A percentile compares a stretch with the other conserved stretches of the same genome.
These are phyloP conservation scores for Butyriboletus appendiculatus DNA, from an alignment of 1,284 basidiomycete genomes.

Conservation along the genomic window DNA sequence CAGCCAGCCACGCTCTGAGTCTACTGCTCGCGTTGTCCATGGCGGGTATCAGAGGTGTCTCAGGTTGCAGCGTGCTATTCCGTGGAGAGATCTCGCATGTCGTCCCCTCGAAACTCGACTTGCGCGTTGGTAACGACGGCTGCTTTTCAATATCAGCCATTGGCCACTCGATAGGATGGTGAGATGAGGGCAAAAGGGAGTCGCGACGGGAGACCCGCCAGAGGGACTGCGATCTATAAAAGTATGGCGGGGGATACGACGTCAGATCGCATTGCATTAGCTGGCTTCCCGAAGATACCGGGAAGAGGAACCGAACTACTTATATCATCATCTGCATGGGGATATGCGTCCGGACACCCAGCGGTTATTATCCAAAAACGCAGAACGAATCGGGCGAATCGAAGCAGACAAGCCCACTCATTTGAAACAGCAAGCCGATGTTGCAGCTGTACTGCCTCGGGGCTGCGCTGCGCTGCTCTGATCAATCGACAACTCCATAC, in stretches of 20 bases:
- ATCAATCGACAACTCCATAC: background rate
- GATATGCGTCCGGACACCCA: slow-evolving; percentile 1
- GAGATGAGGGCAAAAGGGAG: slow-evolving; percentile 14
- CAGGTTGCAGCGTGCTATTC: slow-evolving; percentile 28
- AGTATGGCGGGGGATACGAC: slow-evolving; percentile 13
- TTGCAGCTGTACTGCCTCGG: background rate
- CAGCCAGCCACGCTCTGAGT: slow-evolving; percentile 29
- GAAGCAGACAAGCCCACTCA: background rate
- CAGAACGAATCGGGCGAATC: slow-evolving; percentile 8
- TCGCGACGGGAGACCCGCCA: slow-evolving; percentile 4
- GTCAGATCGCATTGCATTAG: slow-evolving; percentile 28
- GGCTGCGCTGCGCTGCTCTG: background rate
- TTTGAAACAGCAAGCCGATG: slow-evolving; percentile 3
- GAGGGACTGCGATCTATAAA: slow-evolving; percentile 31
- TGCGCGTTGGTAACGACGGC: slow-evolving; percentile 15
- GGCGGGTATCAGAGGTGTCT: slow-evolving; percentile 16
- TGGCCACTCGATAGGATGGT: slow-evolving; percentile 4
- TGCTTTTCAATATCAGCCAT: slow-evolving; percentile 36
- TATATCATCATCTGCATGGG: slow-evolving; percentile 10
- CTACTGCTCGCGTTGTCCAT: slow-evolving; percentile 1
- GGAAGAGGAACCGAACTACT: slow-evolving; percentile 20
- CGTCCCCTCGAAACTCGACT: slow-evolving; percentile 27
- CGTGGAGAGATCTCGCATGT: slow-evolving; percentile 21
- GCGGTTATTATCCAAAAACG: slow-evolving; percentile 14
- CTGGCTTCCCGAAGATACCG: slow-evolving; percentile 28